Percentiles rank a stretch among this genome's conserved stretches.
These are phyloP conservation scores for Penicillium dipodomyicola DNA, from an alignment of 495 filamentous ascomycete genomes.

Conservation along the genomic window DNA sequence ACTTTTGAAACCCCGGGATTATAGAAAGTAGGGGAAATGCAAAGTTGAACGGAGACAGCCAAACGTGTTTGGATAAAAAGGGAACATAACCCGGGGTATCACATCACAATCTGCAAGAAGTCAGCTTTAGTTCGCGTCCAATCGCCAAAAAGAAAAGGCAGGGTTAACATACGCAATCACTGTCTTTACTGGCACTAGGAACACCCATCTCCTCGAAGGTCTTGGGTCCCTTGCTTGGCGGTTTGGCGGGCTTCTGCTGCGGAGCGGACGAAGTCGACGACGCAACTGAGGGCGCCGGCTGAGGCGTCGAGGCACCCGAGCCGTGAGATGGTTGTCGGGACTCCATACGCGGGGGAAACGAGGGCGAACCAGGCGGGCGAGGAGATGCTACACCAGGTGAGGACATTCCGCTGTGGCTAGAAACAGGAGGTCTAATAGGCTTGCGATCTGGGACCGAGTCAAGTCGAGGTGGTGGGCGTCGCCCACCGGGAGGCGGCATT, in stretches of 20 bases:
- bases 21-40: conserved; percentile 15
- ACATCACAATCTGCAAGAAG: conserved; percentile 57
- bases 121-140: conserved; percentile 26
- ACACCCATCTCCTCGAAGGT: conserved; percentile 99
- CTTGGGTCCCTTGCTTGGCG: conserved; percentile 78
- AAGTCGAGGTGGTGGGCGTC: conserved; percentile 36
- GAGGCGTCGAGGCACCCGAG: conserved; percentile 33
- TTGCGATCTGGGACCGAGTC: conserved; percentile 37
- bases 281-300: conserved; percentile 26
- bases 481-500: conserved; percentile 40
- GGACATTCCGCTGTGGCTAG: conserved; percentile 22
- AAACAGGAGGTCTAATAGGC: conserved; percentile 35
- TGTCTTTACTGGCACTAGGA: conserved; percentile 70
- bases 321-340: conserved; percentile 35
- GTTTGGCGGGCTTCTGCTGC: conserved; percentile 31
- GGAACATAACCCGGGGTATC: conserved; percentile 45
- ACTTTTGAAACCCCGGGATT: conserved; percentile 20
- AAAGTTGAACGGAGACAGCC: conserved; percentile 10
- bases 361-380: conserved; percentile 32
- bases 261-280: conserved; percentile 23
- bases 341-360: conserved; percentile 36
- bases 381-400: conserved; percentile 35
- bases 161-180: conserved; percentile 77
- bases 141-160: conserved; percentile 3
- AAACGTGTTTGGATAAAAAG: conserved; percentile 13